A percentile compares a stretch with the other conserved stretches of the same genome.
These are phyloP conservation scores for Microdochium trichocladiopsis DNA, from an alignment of 2,329 filamentous ascomycete genomes.

Conservation along the genomic window DNA sequence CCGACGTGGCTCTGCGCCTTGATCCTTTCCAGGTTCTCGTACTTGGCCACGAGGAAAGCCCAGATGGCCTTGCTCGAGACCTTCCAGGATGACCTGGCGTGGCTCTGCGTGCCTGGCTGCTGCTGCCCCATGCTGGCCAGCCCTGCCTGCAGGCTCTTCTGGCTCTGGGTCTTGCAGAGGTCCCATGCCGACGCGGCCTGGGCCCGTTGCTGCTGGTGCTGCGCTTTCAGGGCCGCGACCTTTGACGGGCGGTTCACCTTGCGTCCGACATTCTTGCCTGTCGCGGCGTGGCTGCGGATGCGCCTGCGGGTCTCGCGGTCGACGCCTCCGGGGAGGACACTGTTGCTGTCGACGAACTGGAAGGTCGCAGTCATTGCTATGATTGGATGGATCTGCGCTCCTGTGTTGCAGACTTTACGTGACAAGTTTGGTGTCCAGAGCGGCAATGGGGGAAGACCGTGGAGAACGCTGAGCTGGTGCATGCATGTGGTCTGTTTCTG, in stretches of 20 bases:
- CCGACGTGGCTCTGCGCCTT: neutral
- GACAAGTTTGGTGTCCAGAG: too few species aligned
- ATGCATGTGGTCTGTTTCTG: too few species aligned
- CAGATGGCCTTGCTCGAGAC: too few species aligned
- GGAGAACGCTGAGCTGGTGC: too few species aligned
- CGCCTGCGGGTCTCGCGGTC: constrained; percentile 8
- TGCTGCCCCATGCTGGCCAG: too few species aligned
- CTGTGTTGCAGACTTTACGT: too few species aligned
- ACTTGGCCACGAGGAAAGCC: too few species aligned
- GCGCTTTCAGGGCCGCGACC: neutral
- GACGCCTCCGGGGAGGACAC: neutral
- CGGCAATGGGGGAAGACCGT: too few species aligned
- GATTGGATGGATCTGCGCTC: too few species aligned
- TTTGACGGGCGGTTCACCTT: neutral
- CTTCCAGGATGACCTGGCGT: too few species aligned
- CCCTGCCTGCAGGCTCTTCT: too few species aligned
- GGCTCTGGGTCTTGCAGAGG: neutral
- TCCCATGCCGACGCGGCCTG: neutral
- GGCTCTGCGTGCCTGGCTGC: too few species aligned
- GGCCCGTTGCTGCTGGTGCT: neutral
- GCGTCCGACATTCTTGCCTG: constrained; percentile 10
- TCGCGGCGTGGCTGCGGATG: constrained; percentile 12
- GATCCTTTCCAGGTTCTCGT: neutral
- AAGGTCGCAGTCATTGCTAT: constrained; percentile 1
- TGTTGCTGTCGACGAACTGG: constrained; percentile 9